These are phyloP conservation scores for Colletotrichum lentis DNA, from an alignment of 2,329 filamentous ascomycete genomes.

Conservation along the genomic window DNA sequence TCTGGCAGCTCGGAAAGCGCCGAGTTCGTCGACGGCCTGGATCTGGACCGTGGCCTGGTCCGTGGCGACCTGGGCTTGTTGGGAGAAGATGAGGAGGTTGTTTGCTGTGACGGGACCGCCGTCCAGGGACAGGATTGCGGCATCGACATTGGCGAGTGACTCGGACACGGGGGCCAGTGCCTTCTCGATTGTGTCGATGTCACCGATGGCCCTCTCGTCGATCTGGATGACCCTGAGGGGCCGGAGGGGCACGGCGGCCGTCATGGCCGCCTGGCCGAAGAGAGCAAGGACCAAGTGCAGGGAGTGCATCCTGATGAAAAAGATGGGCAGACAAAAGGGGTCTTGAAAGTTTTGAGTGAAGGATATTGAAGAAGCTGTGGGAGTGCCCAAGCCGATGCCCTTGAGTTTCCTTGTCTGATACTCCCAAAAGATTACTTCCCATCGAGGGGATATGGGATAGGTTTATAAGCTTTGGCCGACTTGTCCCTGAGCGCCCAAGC, in stretches of 20 bases:
- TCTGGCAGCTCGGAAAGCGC: constrained; percentile 39
- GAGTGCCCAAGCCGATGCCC: constrained; percentile 26
- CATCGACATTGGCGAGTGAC: constrained; percentile 26
- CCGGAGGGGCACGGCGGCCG: constrained; percentile 15
- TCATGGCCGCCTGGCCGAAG: constrained; percentile 26
- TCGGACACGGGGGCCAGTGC: constrained; percentile 24
- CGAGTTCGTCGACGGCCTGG: constrained; percentile 38
- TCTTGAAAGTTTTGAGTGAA: constrained; percentile 15
- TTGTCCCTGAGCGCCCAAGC: constrained; percentile 8
- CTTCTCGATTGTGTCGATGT: constrained; percentile 22
- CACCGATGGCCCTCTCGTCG: constrained; percentile 8
- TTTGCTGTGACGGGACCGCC: constrained; percentile 30
- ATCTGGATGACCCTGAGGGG: background rate
- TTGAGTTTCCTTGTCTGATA: constrained; percentile 35
- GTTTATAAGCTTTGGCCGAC: constrained; percentile 32
- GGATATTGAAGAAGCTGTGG: constrained; percentile 20
- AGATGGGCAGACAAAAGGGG: constrained; percentile 21
- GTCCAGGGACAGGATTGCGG: constrained; percentile 28
- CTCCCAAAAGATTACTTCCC: background rate
- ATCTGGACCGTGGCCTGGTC: constrained; percentile 42
- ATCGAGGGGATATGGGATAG: constrained; percentile 26
- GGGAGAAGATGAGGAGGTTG: constrained; percentile 27
- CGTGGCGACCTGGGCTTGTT: constrained; percentile 35
- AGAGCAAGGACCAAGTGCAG: constrained; percentile 25
- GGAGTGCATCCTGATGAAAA: constrained; percentile 21